Conservation (phyloP, 306 rosid species). For the Spatholobus suberectus region DNA sequence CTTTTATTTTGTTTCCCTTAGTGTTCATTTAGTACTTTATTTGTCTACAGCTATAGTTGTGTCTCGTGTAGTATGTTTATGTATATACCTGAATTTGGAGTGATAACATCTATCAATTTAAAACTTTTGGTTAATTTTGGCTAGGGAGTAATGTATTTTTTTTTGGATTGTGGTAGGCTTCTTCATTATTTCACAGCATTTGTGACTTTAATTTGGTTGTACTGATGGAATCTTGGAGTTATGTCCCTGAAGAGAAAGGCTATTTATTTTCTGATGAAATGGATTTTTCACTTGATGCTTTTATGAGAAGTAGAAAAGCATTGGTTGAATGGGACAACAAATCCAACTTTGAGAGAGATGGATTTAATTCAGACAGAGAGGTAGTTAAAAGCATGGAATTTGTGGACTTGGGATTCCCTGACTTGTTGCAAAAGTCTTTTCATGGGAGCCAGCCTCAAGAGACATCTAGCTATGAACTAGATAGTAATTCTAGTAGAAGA, state of each 20-base stretch:
- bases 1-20: constrained; percentile 24
- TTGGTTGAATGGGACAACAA: constrained; percentile 65
- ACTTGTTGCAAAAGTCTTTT: constrained; percentile 52
- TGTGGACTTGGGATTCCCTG: constrained; percentile 64
- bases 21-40: constrained; percentile 28
- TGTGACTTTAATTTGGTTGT: constrained; percentile 38
- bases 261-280: constrained; percentile 65
- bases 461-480: constrained; percentile 53
- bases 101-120: background rate
- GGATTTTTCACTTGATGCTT: constrained; percentile 66
- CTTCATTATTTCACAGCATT: constrained; percentile 31
- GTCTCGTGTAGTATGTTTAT: background rate
- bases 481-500: constrained; percentile 51
- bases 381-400: constrained; percentile 56
- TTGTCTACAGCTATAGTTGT: constrained; percentile 7
- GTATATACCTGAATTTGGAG: constrained; percentile 27
- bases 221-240: constrained; percentile 80
- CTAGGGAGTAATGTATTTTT: constrained; percentile 42
- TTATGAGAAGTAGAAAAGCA: constrained; percentile 55
- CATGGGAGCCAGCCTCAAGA: constrained; percentile 49
- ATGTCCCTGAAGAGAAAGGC: constrained; percentile 62
- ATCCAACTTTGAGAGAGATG: constrained; percentile 52
- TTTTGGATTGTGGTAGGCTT: constrained; percentile 47
- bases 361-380: constrained; percentile 54
- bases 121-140: constrained; percentile 33